Evolutionary conservation across 371 early-diverging fungal species (phyloP), one percentile per base, ranked within the genome.

Genomic region (Smittium mucronatum): DNA sequence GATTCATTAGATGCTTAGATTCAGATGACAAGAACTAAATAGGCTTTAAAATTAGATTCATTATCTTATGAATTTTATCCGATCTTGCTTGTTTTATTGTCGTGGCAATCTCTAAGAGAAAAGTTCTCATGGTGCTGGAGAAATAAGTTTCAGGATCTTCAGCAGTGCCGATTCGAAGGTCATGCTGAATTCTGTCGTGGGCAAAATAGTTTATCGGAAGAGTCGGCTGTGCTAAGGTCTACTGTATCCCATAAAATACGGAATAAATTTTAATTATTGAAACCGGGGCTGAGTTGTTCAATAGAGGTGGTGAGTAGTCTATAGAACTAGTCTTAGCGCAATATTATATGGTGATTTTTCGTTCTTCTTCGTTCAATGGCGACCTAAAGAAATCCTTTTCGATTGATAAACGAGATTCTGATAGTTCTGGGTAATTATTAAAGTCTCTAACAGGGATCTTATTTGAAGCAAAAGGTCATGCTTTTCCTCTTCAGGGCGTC

Each of bases 351-450:
- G 47, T 21, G 21, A 47, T 47, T 21, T 47, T 47, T 5, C 47
- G 5, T 47, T 47, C 47, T 47, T 47, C 47, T 47, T 47, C 47
- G 21, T 5, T 47, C 47, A 11, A 5, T 21, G 47, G 47, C n/a
- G 47, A 11, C 21, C 47, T 5, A 21, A 47, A 47, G 65, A 65
- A 65, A n/a, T 65, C 65, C 11, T 65, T 34, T 36, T n/a, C 36
- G n/a, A 65, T 65, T 8, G 32, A 47, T 47, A 11, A 21, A 5
- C 5, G 47, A 5, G 47, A 5, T 47, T 47, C 47, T 11, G 21
- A 11, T 5, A 47, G 47, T 21, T 47, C 47, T 21, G 47, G 47
- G 47, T 47, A 47, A 11, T 11, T 21, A 47, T 5, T 11, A 5
- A 47, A 47, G 47, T 47, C 47, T 47, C 11, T 47, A 47, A 47